Base-by-base conservation (phyloP, 208 protist genomes). In the Acanthamoeba culbertsoni region DNA sequence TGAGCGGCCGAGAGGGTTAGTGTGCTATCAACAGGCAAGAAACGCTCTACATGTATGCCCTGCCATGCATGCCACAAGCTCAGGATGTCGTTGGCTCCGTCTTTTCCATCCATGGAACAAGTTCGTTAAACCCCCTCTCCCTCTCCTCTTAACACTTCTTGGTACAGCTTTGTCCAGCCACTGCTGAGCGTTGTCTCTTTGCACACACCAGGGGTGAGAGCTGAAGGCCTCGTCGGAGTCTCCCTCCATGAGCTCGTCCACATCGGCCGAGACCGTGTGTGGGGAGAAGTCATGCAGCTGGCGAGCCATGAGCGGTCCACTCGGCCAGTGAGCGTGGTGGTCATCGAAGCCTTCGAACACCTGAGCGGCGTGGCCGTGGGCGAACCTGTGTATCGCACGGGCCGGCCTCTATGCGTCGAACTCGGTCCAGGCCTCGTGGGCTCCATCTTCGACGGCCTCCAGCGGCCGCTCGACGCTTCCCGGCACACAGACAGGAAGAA, bases 401-500 rank as follows among this genome's bases (percentile, higher is more conserved):
- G 98, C 77, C 98, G 99, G 96, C 99, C 99, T 51, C 98, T 99
- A 6, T 99, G 99, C 57, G 98, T 99, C 20, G 99, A 99, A 96
- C 98, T 99, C 45, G 99, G 99, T 94, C 99, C 99, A 53, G 99
- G 68, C 42, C 37, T 99, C 91, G 99, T 99, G 97, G 98, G 98
- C 26, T 98, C 98, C 92, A 99, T 99, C 95, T 99, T 99, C 95
- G 99, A 99, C 94, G 99, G 99, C 95, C 99, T 99, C 97, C 99
- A 99, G 98, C 98, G 99, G 57, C 99, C 99, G 71, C 98, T 99
- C 59, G 97, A 99, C 95, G 96, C 20, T 33, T 8, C 31, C 37
- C 28, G n/a, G n/a, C 59, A 97, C 42, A 99, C 99, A 96, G 98
- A 98, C 94, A n/a, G n/a, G 97, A 99, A 51, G 96, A 98, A 95